phyloP scores from a whole-genome alignment of 495 filamentous ascomycete genomes.

The Talaromyces liani region DNA sequence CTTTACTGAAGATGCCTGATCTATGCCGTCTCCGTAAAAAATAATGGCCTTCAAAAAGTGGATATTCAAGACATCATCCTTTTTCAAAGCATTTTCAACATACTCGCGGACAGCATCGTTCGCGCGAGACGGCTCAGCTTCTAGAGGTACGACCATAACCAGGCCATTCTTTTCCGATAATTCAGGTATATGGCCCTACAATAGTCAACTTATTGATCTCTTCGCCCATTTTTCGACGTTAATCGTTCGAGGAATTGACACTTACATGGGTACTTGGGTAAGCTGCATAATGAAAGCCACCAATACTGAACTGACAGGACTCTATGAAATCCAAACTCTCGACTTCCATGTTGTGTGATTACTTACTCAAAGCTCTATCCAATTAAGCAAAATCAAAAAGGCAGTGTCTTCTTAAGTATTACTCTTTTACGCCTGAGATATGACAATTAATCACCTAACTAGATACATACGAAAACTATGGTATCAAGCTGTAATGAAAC shows the following conservation, averaged over 20 bases:
- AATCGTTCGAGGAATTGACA: not conserved
- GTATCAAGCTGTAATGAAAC: not conserved
- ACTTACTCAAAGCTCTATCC: not conserved
- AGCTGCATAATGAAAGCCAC: not conserved
- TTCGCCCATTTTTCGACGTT: not conserved
- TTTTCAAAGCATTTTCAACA: not conserved
- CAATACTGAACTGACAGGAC: not conserved
- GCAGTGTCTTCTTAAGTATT: too few species aligned
- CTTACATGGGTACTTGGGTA: not conserved
- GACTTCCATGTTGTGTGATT: not conserved
- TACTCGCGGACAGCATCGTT: not conserved
- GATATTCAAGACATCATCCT: not conserved
- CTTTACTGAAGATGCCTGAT: not conserved
- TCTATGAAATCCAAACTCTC: not conserved
- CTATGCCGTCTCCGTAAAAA: not conserved
- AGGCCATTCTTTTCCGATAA: not conserved
- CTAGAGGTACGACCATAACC: not conserved
- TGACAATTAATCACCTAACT: too few species aligned
- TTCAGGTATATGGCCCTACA: not conserved
- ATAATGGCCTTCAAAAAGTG: not conserved
- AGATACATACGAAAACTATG: too few species aligned
- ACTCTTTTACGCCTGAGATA: too few species aligned
- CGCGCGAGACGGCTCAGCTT: not conserved
- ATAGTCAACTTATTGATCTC: not conserved
- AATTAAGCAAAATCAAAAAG: not conserved